phyloP scores from a whole-genome alignment of 805 yeast species.

The Pichia eremophila region DNA sequence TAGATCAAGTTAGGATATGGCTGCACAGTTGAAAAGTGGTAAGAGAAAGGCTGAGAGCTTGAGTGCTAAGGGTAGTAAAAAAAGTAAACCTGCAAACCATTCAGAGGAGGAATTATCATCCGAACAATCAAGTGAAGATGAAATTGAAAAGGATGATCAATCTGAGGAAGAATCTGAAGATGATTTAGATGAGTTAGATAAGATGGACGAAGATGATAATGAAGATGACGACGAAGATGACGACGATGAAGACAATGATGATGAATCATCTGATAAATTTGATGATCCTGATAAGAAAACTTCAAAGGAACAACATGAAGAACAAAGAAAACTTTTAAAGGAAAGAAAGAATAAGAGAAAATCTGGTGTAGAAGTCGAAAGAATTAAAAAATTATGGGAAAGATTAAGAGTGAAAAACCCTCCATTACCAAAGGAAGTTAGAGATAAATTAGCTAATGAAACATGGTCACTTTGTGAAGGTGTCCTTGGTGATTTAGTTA shows the following conservation, averaged over 20 bases:
- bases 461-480: constrained; percentile 78
- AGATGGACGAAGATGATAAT: constrained; percentile 14
- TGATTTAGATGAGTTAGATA: constrained; percentile 26
- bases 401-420: constrained; percentile 77
- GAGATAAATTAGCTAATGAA: constrained; percentile 73
- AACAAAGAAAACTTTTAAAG: constrained; percentile 64
- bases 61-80: constrained; percentile 10
- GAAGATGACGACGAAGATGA: constrained; percentile 23
- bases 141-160: background rate
- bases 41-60: constrained; percentile 15
- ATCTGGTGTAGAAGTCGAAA: constrained; percentile 78
- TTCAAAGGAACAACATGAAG: constrained; percentile 66
- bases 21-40: constrained; percentile 12
- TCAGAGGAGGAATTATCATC: too few relatives aligned
- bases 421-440: constrained; percentile 62
- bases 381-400: constrained; percentile 87
- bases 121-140: too few relatives aligned
- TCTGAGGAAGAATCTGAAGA: background rate
- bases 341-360: constrained; percentile 85
- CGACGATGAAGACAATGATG: constrained; percentile 22
- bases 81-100: constrained; percentile 15
- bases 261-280: constrained; percentile 10
- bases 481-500: constrained; percentile 70
- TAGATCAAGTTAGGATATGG: constrained; percentile 6
- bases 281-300: constrained; percentile 32